Conservation (phyloP, 208 protist species). For the Histomonas meleagridis region DNA sequence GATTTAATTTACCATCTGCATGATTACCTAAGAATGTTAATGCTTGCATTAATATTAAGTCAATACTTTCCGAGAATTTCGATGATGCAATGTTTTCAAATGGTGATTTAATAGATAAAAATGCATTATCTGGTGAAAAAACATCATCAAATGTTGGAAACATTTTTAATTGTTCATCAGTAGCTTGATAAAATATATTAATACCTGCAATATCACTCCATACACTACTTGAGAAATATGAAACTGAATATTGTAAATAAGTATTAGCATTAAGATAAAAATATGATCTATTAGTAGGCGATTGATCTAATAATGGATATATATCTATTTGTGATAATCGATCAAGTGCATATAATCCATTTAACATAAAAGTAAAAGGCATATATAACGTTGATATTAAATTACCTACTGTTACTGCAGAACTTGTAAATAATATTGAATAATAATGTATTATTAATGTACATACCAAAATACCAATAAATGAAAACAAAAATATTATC, state of each 20-base stretch:
- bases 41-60: no score
- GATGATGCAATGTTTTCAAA: background rate
- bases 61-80: background rate
- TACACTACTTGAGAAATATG: background rate
- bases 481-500: background rate
- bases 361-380: no score
- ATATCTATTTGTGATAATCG: no score
- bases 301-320: no score
- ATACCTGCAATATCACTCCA: background rate
- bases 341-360: background rate
- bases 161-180: background rate
- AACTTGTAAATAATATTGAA: background rate
- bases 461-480: background rate
- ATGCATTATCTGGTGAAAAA: background rate
- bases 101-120: background rate
- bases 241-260: no score
- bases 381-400: no score
- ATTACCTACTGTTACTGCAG: no score
- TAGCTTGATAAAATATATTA: background rate
- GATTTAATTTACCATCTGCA: no score
- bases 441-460: background rate
- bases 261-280: no score
- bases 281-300: no score
- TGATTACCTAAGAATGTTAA: no score
- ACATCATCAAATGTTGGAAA: background rate